Evolutionary conservation across 2,329 filamentous ascomycete genomes (phyloP), one percentile per base, ranked within the genome.

Genomic region (Byssochlamys sp.): DNA sequence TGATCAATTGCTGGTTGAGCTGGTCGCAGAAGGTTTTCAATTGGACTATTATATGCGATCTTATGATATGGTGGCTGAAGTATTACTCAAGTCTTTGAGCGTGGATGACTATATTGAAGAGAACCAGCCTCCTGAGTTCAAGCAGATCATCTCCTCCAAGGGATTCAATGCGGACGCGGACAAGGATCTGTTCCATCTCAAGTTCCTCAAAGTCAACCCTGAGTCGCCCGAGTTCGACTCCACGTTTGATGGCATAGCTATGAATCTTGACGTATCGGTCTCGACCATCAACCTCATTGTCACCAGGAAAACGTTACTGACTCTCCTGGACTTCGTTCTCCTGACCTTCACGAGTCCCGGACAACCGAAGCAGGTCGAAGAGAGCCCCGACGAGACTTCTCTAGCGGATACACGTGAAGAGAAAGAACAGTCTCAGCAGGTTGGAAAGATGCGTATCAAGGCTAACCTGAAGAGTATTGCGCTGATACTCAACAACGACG

Each of bases 271-370:
- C 60, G 87, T 94, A 1, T 85, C 86, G 0, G 86, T 99, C 11
- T 96, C 94, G 0, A 99, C 94, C 0, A 96, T 99, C 75, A 97
- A 97, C 69, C 73, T 99, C 25, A 85, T 99, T 33, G 91, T 99
- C 7, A 99, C 95, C 0, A 82, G 95, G 62, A 92, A 88, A 73
- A 99, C 95, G 0, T 77, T 99, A 2, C 79, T 99, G 55, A 99
- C 92, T 0, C 77, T 99, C 0, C 76, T 99, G 50, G 94, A 99
- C 71, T 99, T 99, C 67, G 86, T 96, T 33, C 84, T 99, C 19
- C 81, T 91, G 48, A 99, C 94, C 0, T 99, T 99, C 67, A 87
- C 92, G 0, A 84, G 80, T 60, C 81, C 80, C 6, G 80, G 79
- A 55, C 81, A 81, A 58, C 77, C 80, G 54, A 72, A 12, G 66